Evolutionary conservation across 306 rosid genomes (phyloP).

Genomic region (Prunus kanzakura): DNA sequence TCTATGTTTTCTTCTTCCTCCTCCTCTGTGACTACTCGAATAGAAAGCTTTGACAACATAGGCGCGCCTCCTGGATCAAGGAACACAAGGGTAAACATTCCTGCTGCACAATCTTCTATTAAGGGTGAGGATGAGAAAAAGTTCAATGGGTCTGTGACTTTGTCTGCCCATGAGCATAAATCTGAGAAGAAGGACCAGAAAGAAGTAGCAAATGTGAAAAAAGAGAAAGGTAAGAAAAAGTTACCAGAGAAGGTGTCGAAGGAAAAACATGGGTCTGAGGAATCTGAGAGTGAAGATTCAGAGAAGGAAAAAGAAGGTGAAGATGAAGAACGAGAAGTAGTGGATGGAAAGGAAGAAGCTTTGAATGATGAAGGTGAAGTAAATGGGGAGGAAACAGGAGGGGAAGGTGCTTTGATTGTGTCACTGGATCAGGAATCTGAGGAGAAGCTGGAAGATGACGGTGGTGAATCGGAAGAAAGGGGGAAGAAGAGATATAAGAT

Average conservation of each 20-base stretch:
- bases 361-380: slow-evolving; percentile 35
- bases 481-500: slow-evolving; percentile 35
- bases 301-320: slow-evolving; percentile 34
- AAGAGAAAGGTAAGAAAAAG: slow-evolving; percentile 31
- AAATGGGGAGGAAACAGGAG: slow-evolving; percentile 33
- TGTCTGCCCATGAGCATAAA: slow-evolving; percentile 25
- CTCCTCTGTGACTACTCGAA: slow-evolving; percentile 52
- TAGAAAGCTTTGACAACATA: slow-evolving; percentile 89
- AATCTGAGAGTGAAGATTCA: slow-evolving; percentile 38
- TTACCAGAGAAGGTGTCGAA: slow-evolving; percentile 22
- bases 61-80: slow-evolving; percentile 60
- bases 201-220: slow-evolving; percentile 35
- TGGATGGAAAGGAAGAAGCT: slow-evolving; percentile 44
- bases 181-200: slow-evolving; percentile 36
- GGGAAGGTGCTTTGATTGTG: slow-evolving; percentile 39
- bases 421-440: slow-evolving; percentile 51
- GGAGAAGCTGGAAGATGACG: slow-evolving; percentile 31
- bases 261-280: slow-evolving; percentile 23
- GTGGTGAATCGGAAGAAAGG: slow-evolving; percentile 35
- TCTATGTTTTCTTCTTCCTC: slow-evolving; percentile 67
- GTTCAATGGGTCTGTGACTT: slow-evolving; percentile 36
- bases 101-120: slow-evolving; percentile 21
- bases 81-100: slow-evolving; percentile 18
- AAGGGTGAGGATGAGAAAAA: slow-evolving; percentile 31
- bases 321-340: slow-evolving; percentile 43